Evolutionary conservation across 768 basidiomycete species (phyloP), one percentile per base, ranked within the genome.

Genomic region (Mycena rebaudengoi): DNA sequence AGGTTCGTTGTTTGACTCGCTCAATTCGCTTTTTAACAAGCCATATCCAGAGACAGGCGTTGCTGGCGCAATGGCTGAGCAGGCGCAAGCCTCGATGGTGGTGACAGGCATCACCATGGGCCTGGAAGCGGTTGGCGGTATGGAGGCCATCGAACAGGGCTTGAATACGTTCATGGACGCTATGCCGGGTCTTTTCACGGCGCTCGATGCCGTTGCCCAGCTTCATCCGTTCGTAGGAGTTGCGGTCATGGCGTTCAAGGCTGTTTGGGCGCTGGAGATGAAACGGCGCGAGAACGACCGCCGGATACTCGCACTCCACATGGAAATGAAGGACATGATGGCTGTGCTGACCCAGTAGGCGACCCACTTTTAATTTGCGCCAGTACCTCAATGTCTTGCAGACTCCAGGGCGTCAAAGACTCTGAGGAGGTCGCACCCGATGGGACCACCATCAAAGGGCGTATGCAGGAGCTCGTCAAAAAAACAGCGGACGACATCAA

Each of bases 281-380:
- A 79, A 76, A 35, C 73, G 80, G 4, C 71, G 77, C 6, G 78
- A 79, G 5, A 82, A 83, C 39, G 80, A 83, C 55, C 74, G 73
- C 57, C 78, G 74, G 55, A 73, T 83, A 14, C 64, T 75, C 3
- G 57, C 73, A 0, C 66, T 83, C n/a, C 73, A 78, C 66, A 69
- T 74, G 13, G 73, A 76, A 57, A 82, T 82, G 81, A 73, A 66
- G 41, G 76, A 82, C 25, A 81, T 79, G 79, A 78, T 82, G 75
- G 53, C 58, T 12, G 71, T 71, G 14, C 64, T 81, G 11, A 46
- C 74, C 0, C 76, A 78, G 80, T 81, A 44, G 6, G 78, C 53
- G 23, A 5, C 14, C 16, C 23, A 10, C n/a, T 26, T 56, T 2
- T 11, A 30, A 16, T 20, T 23, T 3, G 20, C 14, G 12, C 7